Conservation (phyloP, 2,329 filamentous ascomycete genomes). For the Nemania diffusa region DNA sequence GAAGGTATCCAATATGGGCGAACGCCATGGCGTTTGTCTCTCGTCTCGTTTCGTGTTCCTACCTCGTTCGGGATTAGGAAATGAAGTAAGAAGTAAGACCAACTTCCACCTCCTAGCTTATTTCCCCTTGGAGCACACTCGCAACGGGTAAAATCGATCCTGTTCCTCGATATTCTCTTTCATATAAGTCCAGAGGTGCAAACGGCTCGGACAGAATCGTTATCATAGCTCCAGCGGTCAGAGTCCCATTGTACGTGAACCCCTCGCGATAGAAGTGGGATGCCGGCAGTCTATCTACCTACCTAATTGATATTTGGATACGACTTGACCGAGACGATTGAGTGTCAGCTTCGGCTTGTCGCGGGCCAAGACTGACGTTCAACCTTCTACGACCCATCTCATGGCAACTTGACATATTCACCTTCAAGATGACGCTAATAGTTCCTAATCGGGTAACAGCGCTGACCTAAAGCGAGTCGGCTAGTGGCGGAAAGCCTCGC, state of each 20-base stretch:
- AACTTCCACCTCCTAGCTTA: background rate
- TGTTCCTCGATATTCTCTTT: background rate
- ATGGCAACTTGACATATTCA: background rate
- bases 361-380: constrained; percentile 28
- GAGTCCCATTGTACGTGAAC: background rate
- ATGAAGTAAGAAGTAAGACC: background rate
- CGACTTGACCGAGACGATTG: background rate
- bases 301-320: constrained; percentile 19
- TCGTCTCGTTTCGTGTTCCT: background rate
- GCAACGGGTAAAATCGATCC: background rate
- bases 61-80: background rate
- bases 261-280: background rate
- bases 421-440: constrained; percentile 9
- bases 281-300: background rate
- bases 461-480: constrained; percentile 10
- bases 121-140: constrained; percentile 1
- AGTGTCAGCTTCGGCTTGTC: constrained; percentile 31
- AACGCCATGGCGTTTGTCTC: constrained; percentile 17
- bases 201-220: background rate
- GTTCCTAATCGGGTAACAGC: constrained; percentile 5
- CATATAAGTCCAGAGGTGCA: background rate
- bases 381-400: background rate
- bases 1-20: constrained; percentile 25
- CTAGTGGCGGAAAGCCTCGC: constrained; percentile 32
- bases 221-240: constrained; percentile 1